phyloP scores from a whole-genome alignment of 2,329 filamentous ascomycete genomes.

The Pyricularia sp. region DNA sequence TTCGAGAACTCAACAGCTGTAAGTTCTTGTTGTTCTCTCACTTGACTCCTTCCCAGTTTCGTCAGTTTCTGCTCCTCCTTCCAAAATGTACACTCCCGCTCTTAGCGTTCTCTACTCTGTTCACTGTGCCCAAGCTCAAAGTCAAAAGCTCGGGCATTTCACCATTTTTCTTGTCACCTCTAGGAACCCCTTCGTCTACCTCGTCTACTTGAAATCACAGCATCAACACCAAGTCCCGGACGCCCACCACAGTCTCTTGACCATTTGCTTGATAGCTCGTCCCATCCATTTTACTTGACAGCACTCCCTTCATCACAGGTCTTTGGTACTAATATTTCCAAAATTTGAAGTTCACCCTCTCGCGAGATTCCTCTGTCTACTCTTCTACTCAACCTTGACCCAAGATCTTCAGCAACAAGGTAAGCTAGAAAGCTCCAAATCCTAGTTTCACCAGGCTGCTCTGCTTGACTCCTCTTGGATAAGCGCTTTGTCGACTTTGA shows the following conservation, averaged over 20 bases:
- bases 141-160: slow-evolving; percentile 5
- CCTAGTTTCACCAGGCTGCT: neutral
- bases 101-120: neutral
- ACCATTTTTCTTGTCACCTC: neutral
- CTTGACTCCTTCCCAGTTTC: neutral
- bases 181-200: neutral
- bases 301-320: slow-evolving; percentile 44
- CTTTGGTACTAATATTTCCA: slow-evolving; percentile 41
- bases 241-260: slow-evolving; percentile 40
- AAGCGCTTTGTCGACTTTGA: neutral
- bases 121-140: neutral
- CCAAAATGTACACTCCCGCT: neutral
- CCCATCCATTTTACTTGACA: slow-evolving; percentile 45
- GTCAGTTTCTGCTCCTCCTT: neutral
- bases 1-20: neutral
- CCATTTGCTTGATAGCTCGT: slow-evolving; percentile 51
- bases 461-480: neutral
- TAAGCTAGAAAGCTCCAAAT: neutral
- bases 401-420: neutral
- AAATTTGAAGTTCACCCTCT: slow-evolving; percentile 17
- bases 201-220: slow-evolving; percentile 12
- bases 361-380: neutral
- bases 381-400: neutral
- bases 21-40: neutral
- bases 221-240: slow-evolving; percentile 23